Base-by-base conservation (phyloP, 768 basidiomycete genomes). In the Termitomyces sp. region DNA sequence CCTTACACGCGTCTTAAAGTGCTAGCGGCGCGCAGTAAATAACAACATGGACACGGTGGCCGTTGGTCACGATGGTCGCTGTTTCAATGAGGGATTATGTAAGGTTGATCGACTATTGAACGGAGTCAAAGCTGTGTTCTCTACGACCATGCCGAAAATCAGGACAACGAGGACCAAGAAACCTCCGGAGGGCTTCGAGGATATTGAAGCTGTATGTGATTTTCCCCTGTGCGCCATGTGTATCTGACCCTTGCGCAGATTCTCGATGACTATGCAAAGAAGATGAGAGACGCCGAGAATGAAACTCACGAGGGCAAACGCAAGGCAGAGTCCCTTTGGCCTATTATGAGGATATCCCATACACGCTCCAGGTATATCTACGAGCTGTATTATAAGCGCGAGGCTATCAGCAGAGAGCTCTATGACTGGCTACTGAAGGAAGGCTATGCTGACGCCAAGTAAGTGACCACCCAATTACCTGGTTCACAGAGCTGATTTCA, bases 251-350 rank as follows among this genome's bases (percentile, higher is more conserved):
- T 24, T 26, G 61, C 60, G 59, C 31, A 96, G 90, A 88, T 98
- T 64, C 88, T 98, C 63, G 97, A 98, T 64, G 97, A 98, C 74
- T 99, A 98, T 71, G 91, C 92, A 44, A 92, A 94, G 78, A 98
- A 97, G 78, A 99, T 99, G 97, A 80, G 97, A 55, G 97, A 99
- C 72, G 97, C 92, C 1, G 97, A 99, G 79, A 97, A 95, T 68
- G 97, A 99, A 75, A 87, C 88, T 2, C 97, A 99, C 70, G 97
- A 99, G 71, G 97, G 97, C 61, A 98, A 99, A 72, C 92, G 94
- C 70, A 94, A 90, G 73, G 84, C 88, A 26, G 93, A 94, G 74
- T 90, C 90, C 5, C 72, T 94, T 39, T 95, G 97, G 96, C 94
- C 96, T 43, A 97, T 99, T 60, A 98, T 98, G 94, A 87, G 94